phyloP scores from a whole-genome alignment of 1,139 yeast species.

The Saccharomyces hybrid region DNA sequence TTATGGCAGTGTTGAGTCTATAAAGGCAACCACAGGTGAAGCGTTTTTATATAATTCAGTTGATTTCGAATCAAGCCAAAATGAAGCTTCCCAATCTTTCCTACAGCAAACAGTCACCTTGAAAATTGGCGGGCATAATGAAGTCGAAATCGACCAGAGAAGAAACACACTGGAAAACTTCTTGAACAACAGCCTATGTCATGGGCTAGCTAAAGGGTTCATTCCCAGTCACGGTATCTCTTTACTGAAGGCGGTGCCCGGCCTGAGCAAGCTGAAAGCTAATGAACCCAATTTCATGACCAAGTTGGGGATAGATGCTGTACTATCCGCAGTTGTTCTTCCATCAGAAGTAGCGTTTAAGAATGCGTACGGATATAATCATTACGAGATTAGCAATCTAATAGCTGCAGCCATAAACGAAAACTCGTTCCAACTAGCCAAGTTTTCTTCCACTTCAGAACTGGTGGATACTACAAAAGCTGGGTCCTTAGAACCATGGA shows the following conservation, averaged over 20 bases:
- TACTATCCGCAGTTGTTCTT: slow-evolving; percentile 8
- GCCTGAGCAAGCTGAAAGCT: slow-evolving; percentile 3
- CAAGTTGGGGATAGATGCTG: slow-evolving; percentile 14
- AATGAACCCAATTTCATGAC: slow-evolving; percentile 3
- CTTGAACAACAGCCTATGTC: slow-evolving; percentile 24
- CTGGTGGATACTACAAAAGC: slow-evolving; percentile 6
- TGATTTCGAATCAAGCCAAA: slow-evolving; percentile 5
- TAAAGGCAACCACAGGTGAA: slow-evolving; percentile 30
- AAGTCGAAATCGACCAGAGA: slow-evolving; percentile 28
- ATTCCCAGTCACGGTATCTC: slow-evolving; percentile 24
- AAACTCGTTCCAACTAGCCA: neutral
- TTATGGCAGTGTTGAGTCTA: slow-evolving; percentile 25
- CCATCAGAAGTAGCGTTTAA: slow-evolving; percentile 16
- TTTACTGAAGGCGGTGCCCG: slow-evolving; percentile 19
- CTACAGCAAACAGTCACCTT: slow-evolving; percentile 24
- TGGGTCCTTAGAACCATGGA: slow-evolving; percentile 27
- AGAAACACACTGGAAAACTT: slow-evolving; percentile 22
- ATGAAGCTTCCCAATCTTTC: slow-evolving; percentile 10
- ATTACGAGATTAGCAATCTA: slow-evolving; percentile 10
- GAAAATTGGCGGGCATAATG: slow-evolving; percentile 26
- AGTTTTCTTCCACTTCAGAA: neutral
- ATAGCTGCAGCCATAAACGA: slow-evolving; percentile 15
- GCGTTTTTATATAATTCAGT: slow-evolving; percentile 25
- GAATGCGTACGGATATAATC: slow-evolving; percentile 14
- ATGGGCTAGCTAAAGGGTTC: slow-evolving; percentile 26